A percentile compares a stretch with the other conserved stretches of the same genome.
Evolutionary conservation across 129 eudicot species (phyloP).

Genomic region (Solidago caesia): DNA sequence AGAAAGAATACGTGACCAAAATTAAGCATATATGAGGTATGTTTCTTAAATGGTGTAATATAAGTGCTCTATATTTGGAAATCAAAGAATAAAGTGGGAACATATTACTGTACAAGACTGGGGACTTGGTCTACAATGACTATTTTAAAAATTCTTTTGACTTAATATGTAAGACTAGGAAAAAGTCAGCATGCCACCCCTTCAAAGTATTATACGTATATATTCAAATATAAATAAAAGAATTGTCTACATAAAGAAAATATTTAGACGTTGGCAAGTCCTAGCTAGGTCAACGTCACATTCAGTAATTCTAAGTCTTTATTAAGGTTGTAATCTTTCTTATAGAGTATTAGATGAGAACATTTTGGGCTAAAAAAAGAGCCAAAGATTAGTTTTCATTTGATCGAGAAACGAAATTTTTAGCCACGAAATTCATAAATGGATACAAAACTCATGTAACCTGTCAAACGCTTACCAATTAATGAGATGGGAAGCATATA

Average conservation of each 20-base stretch:
- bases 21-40: background rate
- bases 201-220: too few species aligned
- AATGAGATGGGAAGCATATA: too few species aligned
- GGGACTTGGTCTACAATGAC: conserved; percentile 29
- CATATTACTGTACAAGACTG: conserved; percentile 17
- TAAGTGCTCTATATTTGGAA: background rate
- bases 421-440: too few species aligned
- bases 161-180: conserved; percentile 25
- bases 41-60: background rate
- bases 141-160: conserved; percentile 25
- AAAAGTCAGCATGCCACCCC: conserved; percentile 21
- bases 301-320: background rate
- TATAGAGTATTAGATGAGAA: too few species aligned
- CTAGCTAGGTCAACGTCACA: background rate
- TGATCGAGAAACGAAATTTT: too few species aligned
- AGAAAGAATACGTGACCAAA: background rate
- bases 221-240: background rate
- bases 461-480: too few species aligned
- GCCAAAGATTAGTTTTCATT: too few species aligned
- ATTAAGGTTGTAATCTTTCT: too few species aligned
- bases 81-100: conserved; percentile 14
- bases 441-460: too few species aligned
- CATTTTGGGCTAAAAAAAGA: too few species aligned
- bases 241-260: background rate
- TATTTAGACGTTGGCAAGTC: background rate